Evolutionary conservation across 139 green algal genomes (phyloP).

Genomic region (Trebouxia sp.): DNA sequence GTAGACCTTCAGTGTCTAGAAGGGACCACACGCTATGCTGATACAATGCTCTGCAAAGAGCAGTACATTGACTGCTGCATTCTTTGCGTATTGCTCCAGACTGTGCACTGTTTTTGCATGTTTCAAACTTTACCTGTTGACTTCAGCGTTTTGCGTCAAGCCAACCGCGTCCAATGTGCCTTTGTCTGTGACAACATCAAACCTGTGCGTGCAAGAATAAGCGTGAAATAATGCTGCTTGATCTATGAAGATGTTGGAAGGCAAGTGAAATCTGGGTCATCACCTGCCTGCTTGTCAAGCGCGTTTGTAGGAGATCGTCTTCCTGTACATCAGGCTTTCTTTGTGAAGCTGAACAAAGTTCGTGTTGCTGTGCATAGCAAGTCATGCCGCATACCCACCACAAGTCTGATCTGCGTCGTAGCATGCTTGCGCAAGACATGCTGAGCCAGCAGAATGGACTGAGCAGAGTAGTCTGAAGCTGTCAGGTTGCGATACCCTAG

Average conservation of each 20-base stretch:
- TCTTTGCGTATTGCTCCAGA: too few relatives aligned
- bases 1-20: slow-evolving; percentile 37
- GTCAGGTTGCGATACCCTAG: slow-evolving; percentile 41
- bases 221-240: not conserved
- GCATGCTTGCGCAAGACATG: slow-evolving; percentile 12
- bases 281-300: slow-evolving; percentile 17
- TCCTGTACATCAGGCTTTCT: not conserved
- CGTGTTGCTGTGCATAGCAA: not conserved
- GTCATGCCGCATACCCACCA: too few relatives aligned
- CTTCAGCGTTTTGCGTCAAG: slow-evolving; percentile 31
- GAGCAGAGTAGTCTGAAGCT: slow-evolving; percentile 48
- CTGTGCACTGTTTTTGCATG: too few relatives aligned
- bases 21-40: slow-evolving; percentile 38
- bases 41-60: slow-evolving; percentile 32
- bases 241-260: too few relatives aligned
- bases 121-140: slow-evolving; percentile 16
- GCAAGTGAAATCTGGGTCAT: too few relatives aligned
- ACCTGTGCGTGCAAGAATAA: not conserved
- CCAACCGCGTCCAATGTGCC: slow-evolving; percentile 56
- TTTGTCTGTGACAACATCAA: slow-evolving; percentile 54
- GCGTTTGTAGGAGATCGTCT: slow-evolving; percentile 46
- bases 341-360: not conserved
- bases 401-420: slow-evolving; percentile 1
- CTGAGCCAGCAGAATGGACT: slow-evolving; percentile 37
- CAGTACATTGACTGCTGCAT: not conserved